These are phyloP conservation scores for Mycena vulgaris DNA, from an alignment of 768 basidiomycete genomes.

Conservation along the genomic window DNA sequence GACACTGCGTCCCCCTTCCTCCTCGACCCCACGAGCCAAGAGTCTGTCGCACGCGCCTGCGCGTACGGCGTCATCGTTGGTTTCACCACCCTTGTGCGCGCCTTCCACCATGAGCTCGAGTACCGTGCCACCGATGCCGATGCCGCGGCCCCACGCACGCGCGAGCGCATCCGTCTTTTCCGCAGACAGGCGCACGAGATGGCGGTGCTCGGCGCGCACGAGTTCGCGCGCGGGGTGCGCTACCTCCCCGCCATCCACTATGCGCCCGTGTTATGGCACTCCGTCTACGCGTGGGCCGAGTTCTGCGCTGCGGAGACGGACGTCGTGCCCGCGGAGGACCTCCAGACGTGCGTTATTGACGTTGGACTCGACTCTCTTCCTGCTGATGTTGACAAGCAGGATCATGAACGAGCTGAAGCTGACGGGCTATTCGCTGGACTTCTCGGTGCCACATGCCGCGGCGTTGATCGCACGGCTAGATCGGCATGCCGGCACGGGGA, in stretches of 20 bases:
- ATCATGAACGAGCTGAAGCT: conserved; percentile 11
- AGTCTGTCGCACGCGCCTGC: neutral
- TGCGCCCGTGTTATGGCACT: neutral
- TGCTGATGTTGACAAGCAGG: neutral
- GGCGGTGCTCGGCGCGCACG: conserved; percentile 5
- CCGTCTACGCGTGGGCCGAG: conserved; percentile 16
- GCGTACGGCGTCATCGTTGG: neutral
- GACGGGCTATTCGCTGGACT: conserved; percentile 16
- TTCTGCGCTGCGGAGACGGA: conserved; percentile 20
- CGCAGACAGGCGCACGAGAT: conserved; percentile 20
- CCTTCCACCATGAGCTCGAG: conserved; percentile 22
- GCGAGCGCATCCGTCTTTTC: neutral
- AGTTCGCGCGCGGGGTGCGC: conserved; percentile 8
- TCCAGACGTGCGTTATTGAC: neutral
- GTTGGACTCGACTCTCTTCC: neutral
- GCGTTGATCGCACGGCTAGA: conserved; percentile 8
- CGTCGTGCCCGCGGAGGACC: neutral
- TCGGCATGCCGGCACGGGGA: too few relatives aligned
- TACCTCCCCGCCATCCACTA: conserved; percentile 20
- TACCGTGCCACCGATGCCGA: conserved; percentile 27
- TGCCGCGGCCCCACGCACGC: neutral
- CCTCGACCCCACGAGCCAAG: neutral
- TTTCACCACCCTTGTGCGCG: conserved; percentile 11
- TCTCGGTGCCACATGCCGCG: neutral
- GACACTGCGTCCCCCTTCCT: neutral